Evolutionary conservation across 1,284 basidiomycete species (phyloP).

Genomic region (Rhizopogon parksii): DNA sequence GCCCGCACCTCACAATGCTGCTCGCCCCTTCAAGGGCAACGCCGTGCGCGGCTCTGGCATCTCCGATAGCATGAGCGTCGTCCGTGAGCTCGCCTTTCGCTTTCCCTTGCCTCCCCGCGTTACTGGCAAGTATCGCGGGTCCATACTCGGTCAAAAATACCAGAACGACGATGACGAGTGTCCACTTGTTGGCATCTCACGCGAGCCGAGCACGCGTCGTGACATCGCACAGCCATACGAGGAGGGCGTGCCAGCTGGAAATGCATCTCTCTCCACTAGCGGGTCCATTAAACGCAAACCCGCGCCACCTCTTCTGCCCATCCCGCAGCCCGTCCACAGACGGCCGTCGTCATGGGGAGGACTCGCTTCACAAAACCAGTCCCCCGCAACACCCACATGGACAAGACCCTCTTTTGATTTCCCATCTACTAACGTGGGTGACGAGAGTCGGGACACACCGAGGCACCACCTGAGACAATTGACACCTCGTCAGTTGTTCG

Average conservation of each 20-base stretch:
- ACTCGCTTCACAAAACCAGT: conserved; percentile 9
- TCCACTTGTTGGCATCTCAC: conserved; percentile 24
- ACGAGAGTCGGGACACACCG: conserved; percentile 9
- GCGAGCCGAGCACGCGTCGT: conserved; percentile 18
- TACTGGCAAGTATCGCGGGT: conserved; percentile 27
- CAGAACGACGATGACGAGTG: conserved; percentile 18
- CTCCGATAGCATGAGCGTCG: conserved; percentile 35
- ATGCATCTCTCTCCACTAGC: conserved; percentile 13
- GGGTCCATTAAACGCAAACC: conserved; percentile 27
- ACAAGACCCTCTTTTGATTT: conserved; percentile 1
- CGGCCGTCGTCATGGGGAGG: conserved; percentile 23
- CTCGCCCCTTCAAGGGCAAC: not conserved
- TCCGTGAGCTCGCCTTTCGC: conserved; percentile 43
- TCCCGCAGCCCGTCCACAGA: conserved; percentile 9
- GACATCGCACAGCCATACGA: conserved; percentile 7
- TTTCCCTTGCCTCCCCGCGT: conserved; percentile 46
- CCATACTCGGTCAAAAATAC: conserved; percentile 23
- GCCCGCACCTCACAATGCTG: conserved; percentile 4
- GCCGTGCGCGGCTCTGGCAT: conserved; percentile 17
- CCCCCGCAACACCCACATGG: conserved; percentile 7
- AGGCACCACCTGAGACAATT: not conserved
- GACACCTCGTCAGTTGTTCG: conserved; percentile 14
- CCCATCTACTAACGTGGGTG: not conserved
- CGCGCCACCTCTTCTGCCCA: conserved; percentile 22
- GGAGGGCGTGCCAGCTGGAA: conserved; percentile 7